Base-by-base conservation (phyloP, 208 protist genomes). In the Leishmania mexicana region DNA sequence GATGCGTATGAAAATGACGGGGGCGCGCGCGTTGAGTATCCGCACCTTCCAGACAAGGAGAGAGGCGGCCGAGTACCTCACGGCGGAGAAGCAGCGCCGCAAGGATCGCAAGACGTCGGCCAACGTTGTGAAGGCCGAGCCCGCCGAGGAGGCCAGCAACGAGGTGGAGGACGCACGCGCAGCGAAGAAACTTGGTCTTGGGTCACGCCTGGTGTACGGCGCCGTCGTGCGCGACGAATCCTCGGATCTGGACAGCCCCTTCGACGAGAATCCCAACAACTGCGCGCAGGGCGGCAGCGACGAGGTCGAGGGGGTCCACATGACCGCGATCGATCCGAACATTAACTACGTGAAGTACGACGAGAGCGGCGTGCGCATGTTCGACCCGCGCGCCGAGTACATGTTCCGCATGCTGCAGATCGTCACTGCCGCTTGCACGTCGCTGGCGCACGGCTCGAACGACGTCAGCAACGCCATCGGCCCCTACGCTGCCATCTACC, bases 381-480 rank as follows among this genome's bases (percentile, higher is more conserved):
- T 87, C 73, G 91, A 94, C 80, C 80, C 84, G 53, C 91, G 89
- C 47, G 87, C 86, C 40, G 89, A 95, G 85, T 88, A 90, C 77
- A 81, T 92, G 76, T 96, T 94, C 80, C 89, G 89, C 72, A 83
- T 88, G 71, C 86, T 95, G 54, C 90, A 94, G 76, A 72, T 95
- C 21, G 84, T 94, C 80, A 95, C 92, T 49, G 90, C 92, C 31
- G 79, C 85, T 57, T 94, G 89, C 81, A 87, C 88, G 31, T 93
- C 90, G 40, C 83, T 94, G 73, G 92, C 92, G 49, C 90, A 95
- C 84, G 92, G 92, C 65, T 81, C 84, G 68, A 93, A 85, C 83
- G 92, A 95, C 80, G 91, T 95, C 80, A 94, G 90, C 79, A 95
- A 95, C 85, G 74, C 89, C 67, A 81, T 93, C 19, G 92, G 87